A percentile compares a stretch with the other conserved stretches of the same genome.
Conservation (phyloP, 1,139 yeast species). For the Nakaseomyces nivariensis region DNA sequence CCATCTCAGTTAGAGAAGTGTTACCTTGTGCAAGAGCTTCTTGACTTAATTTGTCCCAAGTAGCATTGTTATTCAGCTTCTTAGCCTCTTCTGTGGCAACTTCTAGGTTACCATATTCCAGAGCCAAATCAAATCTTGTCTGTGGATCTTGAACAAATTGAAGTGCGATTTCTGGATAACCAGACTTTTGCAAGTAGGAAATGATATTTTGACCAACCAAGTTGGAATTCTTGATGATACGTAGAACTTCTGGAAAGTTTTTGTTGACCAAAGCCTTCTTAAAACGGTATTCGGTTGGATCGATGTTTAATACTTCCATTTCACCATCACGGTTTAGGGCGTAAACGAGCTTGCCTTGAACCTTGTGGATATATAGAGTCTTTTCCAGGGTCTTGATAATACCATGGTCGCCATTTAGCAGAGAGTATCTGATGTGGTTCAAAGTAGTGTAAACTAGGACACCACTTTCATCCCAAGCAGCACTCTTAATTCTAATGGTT, state of each 20-base stretch:
- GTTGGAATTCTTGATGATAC: slow-evolving; percentile 79
- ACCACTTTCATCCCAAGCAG: slow-evolving; percentile 95
- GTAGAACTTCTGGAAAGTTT: slow-evolving; percentile 84
- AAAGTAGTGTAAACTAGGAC: slow-evolving; percentile 87
- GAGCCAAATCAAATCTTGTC: slow-evolving; percentile 88
- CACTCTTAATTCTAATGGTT: slow-evolving; percentile 93
- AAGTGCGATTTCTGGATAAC: slow-evolving; percentile 88
- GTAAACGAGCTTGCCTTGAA: slow-evolving; percentile 59
- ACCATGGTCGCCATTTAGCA: slow-evolving; percentile 90
- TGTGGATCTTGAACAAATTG: slow-evolving; percentile 96
- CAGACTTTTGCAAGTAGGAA: slow-evolving; percentile 88
- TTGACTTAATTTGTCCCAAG: slow-evolving; percentile 76
- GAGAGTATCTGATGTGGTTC: slow-evolving; percentile 88
- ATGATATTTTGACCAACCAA: slow-evolving; percentile 96
- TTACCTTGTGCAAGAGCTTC: slow-evolving; percentile 92
- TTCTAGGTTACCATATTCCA: slow-evolving; percentile 81
- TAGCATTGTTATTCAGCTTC: slow-evolving; percentile 52
- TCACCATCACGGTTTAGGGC: slow-evolving; percentile 81
- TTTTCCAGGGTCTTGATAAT: slow-evolving; percentile 86
- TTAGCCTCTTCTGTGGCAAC: slow-evolving; percentile 89
- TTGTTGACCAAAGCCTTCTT: slow-evolving; percentile 85
- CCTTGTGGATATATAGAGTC: slow-evolving; percentile 76
- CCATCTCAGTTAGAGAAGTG: slow-evolving; percentile 73
- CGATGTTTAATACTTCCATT: slow-evolving; percentile 69
- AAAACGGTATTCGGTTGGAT: slow-evolving; percentile 95